Evolutionary conservation across 2,329 filamentous ascomycete species (phyloP).

Genomic region (Diaporthe sp.): DNA sequence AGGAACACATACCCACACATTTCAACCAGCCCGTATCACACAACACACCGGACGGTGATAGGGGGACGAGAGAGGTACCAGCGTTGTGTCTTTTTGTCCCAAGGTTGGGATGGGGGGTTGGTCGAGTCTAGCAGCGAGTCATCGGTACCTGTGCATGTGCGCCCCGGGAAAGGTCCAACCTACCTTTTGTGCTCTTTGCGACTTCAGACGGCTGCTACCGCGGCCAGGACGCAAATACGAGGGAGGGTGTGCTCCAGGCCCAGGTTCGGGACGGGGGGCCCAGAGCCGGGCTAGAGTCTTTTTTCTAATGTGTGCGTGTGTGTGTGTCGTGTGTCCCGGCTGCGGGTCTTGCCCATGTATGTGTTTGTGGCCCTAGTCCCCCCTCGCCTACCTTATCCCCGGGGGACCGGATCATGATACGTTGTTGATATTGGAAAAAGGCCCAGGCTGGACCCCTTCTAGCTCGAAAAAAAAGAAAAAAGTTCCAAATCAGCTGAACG

Average conservation of each 20-base stretch:
- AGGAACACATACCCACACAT: neutral
- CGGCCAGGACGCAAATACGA: slow-evolving; percentile 35
- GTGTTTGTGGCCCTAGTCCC: neutral
- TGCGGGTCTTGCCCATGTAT: neutral
- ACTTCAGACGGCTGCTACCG: slow-evolving; percentile 18
- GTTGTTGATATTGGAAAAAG: neutral
- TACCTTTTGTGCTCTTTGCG: neutral
- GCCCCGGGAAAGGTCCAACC: neutral
- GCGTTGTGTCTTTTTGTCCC: slow-evolving; percentile 19
- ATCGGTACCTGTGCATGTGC: slow-evolving; percentile 31
- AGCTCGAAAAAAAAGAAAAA: neutral
- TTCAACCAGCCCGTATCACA: neutral
- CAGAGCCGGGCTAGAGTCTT: neutral
- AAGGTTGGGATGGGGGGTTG: slow-evolving; percentile 9
- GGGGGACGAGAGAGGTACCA: neutral
- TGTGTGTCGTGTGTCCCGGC: slow-evolving; percentile 12
- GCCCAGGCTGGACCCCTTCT: neutral
- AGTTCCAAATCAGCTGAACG: neutral
- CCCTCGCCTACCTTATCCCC: neutral
- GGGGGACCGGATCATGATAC: neutral
- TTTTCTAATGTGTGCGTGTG: neutral
- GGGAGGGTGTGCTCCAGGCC: neutral
- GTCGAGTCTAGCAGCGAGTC: slow-evolving; percentile 36
- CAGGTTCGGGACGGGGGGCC: neutral
- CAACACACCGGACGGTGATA: neutral